Evolutionary conservation across 169 alveolate species (phyloP).

Genomic region (Eimeria brunetti): DNA sequence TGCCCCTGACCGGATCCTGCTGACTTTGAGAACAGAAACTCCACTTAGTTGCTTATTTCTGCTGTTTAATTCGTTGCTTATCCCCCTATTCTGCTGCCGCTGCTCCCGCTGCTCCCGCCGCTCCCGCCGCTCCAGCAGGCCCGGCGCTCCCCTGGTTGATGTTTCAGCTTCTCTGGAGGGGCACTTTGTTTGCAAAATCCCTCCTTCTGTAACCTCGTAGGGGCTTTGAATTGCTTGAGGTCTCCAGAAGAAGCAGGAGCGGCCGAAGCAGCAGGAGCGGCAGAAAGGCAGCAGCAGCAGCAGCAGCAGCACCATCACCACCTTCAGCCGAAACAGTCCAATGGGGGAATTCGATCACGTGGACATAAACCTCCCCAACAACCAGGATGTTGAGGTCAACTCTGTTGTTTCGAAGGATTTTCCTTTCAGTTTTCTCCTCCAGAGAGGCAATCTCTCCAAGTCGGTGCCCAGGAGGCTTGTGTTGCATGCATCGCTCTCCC

Average conservation of each 20-base stretch:
- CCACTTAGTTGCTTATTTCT: neutral
- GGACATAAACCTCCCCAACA: neutral
- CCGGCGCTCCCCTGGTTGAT: neutral
- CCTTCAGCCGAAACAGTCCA: neutral
- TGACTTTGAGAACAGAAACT: neutral
- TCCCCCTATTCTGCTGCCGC: neutral
- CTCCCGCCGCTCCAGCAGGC: neutral
- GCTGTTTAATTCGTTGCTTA: neutral
- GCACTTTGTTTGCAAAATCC: neutral
- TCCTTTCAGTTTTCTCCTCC: too few species aligned
- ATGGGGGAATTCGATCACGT: neutral
- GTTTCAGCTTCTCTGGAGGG: neutral
- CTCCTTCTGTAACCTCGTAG: too few species aligned
- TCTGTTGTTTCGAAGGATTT: neutral
- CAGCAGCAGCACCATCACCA: neutral
- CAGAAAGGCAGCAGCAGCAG: neutral
- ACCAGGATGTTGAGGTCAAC: neutral
- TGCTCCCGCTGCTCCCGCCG: neutral
- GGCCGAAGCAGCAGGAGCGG: too few species aligned
- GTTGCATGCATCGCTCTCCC: neutral
- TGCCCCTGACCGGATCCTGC: neutral
- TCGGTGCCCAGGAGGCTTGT: neutral
- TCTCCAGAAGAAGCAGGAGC: too few species aligned
- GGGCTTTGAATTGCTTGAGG: too few species aligned
- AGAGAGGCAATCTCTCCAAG: too few species aligned